Evolutionary conservation across 352 stramenopile genomes (phyloP).

Genomic region (Pythium biforme): DNA sequence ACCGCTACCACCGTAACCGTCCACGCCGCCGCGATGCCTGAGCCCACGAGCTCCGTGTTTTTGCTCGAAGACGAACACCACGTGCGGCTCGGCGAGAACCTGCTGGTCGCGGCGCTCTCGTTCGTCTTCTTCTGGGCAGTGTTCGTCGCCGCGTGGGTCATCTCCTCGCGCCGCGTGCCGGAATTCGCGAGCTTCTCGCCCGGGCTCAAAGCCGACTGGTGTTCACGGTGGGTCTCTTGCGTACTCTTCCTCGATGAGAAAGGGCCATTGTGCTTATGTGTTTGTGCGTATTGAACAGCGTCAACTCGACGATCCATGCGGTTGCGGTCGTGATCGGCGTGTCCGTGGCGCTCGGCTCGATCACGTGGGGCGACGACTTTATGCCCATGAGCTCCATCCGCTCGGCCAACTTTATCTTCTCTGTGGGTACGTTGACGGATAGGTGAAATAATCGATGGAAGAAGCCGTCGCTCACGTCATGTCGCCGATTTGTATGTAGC

Average conservation of each 20-base stretch:
- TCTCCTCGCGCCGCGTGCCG: conserved; percentile 49
- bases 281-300: conserved; percentile 29
- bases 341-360: conserved; percentile 57
- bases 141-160: conserved; percentile 60
- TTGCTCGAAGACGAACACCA: conserved; percentile 56
- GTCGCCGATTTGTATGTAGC: too few species aligned
- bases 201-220: conserved; percentile 80
- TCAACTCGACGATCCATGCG: conserved; percentile 81
- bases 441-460: neutral
- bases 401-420: conserved; percentile 78
- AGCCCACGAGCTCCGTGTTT: conserved; percentile 26
- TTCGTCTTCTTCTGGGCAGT: conserved; percentile 73
- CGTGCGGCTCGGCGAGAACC: conserved; percentile 64
- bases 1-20: conserved; percentile 17
- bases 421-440: conserved; percentile 51
- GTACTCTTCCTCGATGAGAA: neutral
- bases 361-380: conserved; percentile 59
- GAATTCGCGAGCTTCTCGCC: conserved; percentile 64
- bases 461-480: neutral
- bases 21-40: conserved; percentile 5
- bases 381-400: conserved; percentile 75
- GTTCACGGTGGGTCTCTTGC: conserved; percentile 48
- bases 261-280: neutral
- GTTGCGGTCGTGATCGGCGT: conserved; percentile 64
- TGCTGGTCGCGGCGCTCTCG: conserved; percentile 47